Evolutionary conservation across 2,329 filamentous ascomycete species (phyloP).

Genomic region (Cordyceps cateniannulata): DNA sequence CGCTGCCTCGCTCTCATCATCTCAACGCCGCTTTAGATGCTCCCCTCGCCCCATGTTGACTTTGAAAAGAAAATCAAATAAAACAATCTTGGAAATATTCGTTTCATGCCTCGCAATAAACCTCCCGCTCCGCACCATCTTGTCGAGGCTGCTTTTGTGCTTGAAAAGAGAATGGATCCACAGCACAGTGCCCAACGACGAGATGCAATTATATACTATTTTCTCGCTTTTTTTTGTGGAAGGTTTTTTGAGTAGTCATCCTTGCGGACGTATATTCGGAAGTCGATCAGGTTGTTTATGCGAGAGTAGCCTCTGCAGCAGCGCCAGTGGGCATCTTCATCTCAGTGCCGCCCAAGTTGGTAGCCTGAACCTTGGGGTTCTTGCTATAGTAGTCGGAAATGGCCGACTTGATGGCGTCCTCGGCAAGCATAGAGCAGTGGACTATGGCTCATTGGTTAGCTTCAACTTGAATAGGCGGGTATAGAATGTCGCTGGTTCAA

Average conservation of each 20-base stretch:
- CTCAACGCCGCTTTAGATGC: not conserved
- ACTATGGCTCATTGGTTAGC: constrained; percentile 43
- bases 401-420: constrained; percentile 86
- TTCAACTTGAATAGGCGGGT: not conserved
- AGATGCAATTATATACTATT: constrained; percentile 1
- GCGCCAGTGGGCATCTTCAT: constrained; percentile 40
- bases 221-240: not conserved
- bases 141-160: not conserved
- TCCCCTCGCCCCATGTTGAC: not conserved
- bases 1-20: not conserved
- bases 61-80: not conserved
- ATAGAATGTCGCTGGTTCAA: constrained; percentile 19
- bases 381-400: constrained; percentile 88
- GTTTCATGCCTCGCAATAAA: not conserved
- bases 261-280: not conserved
- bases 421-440: constrained; percentile 86
- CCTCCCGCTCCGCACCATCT: not conserved
- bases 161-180: not conserved
- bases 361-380: constrained; percentile 49
- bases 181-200: not conserved
- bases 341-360: constrained; percentile 70
- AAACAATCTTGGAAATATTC: not conserved
- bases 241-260: not conserved
- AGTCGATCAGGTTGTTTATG: constrained; percentile 1
- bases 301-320: constrained; percentile 32